These are phyloP conservation scores for Umbilicus rupestris DNA, from an alignment of 164 flowering plant genomes.

Conservation along the genomic window DNA sequence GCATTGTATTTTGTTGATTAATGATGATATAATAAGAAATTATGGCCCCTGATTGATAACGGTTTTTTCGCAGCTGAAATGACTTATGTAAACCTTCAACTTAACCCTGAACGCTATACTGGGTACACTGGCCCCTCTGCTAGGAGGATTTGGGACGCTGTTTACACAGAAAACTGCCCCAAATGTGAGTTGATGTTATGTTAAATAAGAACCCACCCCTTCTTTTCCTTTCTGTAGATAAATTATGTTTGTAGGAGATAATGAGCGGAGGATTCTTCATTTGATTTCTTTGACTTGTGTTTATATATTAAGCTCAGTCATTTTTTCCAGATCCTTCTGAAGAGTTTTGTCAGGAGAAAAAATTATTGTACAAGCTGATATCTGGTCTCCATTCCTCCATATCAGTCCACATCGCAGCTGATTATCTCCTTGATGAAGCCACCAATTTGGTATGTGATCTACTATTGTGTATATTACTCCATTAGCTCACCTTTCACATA, in stretches of 20 bases:
- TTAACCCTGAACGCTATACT: constrained; percentile 84
- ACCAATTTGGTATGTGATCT: constrained; percentile 28
- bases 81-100: constrained; percentile 85
- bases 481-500: neutral
- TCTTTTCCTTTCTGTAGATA: neutral
- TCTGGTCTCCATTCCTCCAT: constrained; percentile 93
- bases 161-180: constrained; percentile 84
- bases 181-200: constrained; percentile 42
- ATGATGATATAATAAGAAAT: neutral
- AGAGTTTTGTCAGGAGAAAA: constrained; percentile 70
- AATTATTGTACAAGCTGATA: constrained; percentile 72
- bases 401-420: constrained; percentile 78
- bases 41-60: neutral
- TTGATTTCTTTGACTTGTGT: neutral
- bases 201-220: neutral
- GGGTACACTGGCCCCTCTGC: constrained; percentile 91
- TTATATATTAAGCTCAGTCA: neutral
- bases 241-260: neutral
- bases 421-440: constrained; percentile 75
- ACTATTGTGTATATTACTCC: neutral
- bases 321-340: constrained; percentile 54
- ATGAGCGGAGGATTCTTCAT: neutral
- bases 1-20: neutral
- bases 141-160: constrained; percentile 89
- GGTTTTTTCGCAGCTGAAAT: constrained; percentile 57